Evolutionary conservation across 352 stramenopile genomes (phyloP).

Genomic region (Globisporangium polare): DNA sequence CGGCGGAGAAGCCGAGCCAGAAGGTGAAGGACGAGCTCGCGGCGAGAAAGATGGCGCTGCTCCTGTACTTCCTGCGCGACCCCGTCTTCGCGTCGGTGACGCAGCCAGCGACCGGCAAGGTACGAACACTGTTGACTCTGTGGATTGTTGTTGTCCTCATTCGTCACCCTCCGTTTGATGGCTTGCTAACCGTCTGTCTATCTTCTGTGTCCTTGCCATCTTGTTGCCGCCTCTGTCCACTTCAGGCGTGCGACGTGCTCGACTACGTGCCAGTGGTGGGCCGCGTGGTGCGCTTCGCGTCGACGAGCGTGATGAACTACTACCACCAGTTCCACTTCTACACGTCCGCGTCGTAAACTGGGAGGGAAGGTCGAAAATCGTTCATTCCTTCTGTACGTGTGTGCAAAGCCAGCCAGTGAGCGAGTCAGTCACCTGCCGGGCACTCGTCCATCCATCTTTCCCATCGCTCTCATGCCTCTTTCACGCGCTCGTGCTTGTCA

Average conservation of each 20-base stretch:
- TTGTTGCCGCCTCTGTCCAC: background rate
- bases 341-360: conserved; percentile 74
- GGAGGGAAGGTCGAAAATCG: background rate
- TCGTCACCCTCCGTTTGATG: no score
- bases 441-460: background rate
- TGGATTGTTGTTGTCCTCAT: background rate
- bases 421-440: background rate
- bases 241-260: conserved; percentile 47
- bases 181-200: background rate
- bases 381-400: background rate
- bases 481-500: conserved; percentile 1
- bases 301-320: conserved; percentile 71
- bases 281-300: conserved; percentile 67
- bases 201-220: background rate
- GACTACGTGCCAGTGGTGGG: conserved; percentile 68
- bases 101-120: conserved; percentile 59
- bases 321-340: conserved; percentile 89
- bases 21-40: conserved; percentile 54
- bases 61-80: conserved; percentile 83
- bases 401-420: background rate
- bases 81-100: conserved; percentile 69
- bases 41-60: conserved; percentile 75
- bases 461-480: background rate
- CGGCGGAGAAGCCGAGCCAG: conserved; percentile 22
- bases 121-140: conserved; percentile 15